Evolutionary conservation across 208 protist species (phyloP), one percentile per base, ranked within the genome.

Genomic region (Leishmania tarentolae): DNA sequence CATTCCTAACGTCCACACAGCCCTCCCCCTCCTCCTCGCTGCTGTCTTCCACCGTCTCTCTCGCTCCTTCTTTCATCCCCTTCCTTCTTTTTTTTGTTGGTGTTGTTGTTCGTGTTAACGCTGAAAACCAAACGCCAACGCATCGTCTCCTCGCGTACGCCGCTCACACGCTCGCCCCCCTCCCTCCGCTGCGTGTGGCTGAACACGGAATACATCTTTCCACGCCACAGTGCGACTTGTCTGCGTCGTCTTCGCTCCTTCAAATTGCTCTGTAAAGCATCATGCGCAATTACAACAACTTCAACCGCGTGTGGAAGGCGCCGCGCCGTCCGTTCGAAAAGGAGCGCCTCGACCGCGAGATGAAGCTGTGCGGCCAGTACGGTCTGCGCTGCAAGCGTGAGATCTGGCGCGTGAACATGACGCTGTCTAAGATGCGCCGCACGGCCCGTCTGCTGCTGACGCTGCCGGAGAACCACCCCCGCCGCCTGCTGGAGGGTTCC

Each of bases 261-360:
- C 13, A 44, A 47, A 6, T n/a, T 28, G 37, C 13, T 8, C 53
- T 37, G 1, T 78, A 44, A 44, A 31, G 35, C 66, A 82, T 65
- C 70, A 97, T 97, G 90, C 94, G 96, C 83, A 98, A 98, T 88
- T 99, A 99, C 93, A 97, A 98, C 90, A 98, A 99, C 90, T 98
- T 98, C 92, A 98, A 95, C 85, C 99, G 99, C 87, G 98, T 99
- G 76, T 97, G 86, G 80, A 98, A 97, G 87, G 98, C 98, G 57
- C 99, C 99, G 71, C 97, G 98, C 86, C 99, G 99, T 88, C 99
- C 99, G 79, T 99, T 99, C 93, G 99, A 99, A 93, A 99, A 99
- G 95, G 99, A 99, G 92, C 98, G 99, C 85, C 95, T 99, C 78
- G 99, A 99, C 90, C 92, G 95, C 73, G 99, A 99, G 96, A 97